Evolutionary conservation across 352 stramenopile species (phyloP), one percentile per base, ranked within the genome.

Genomic region (Phytophthora cryptogea): DNA sequence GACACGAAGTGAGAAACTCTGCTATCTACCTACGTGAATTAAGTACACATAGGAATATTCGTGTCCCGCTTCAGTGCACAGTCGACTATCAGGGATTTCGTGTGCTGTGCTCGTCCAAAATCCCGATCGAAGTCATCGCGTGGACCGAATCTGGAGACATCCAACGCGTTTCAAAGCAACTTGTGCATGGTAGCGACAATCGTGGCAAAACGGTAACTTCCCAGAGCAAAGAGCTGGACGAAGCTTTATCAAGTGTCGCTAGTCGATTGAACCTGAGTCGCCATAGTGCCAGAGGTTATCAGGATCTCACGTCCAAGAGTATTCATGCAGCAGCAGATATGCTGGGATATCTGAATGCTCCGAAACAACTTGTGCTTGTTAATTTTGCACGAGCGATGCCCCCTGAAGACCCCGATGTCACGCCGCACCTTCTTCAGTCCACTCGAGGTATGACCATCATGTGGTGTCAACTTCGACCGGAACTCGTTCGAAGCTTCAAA

Each of bases 61-160:
- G 92, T 2, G 56, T 92, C 4, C 88, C 88, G 10, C 63, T 97
- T 8, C 68, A 92, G 35, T 94, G 80, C 32, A 85, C 67, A 0
- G 80, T 98, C 13, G 92, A 98, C 59, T 97, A 83, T 51, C 78
- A 89, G 56, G 92, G 92, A 8, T 95, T 93, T 50, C 83, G 92
- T 0, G 77, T 98, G 8, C 45, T 97, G 8, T 95, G 87, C 46
- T 68, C 78, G 8, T 89, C 90, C 0, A 96, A 95, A 64, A 58
- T 97, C 6, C 86, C 90, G 0, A 86, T 97, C 23, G 82, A 93
- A 55, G 66, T 81, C 27, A 54, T 88, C 2, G 59, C 76, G 16
- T 91, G 87, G 68, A 87, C 80, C 27, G 85, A 94, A 39, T 70
- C 74, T 0, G 81, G 77, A 0, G 70, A 70, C 5, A 78, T 90